phyloP scores from a whole-genome alignment of 2,329 filamentous ascomycete genomes.

The Penicillium rolfsii region DNA sequence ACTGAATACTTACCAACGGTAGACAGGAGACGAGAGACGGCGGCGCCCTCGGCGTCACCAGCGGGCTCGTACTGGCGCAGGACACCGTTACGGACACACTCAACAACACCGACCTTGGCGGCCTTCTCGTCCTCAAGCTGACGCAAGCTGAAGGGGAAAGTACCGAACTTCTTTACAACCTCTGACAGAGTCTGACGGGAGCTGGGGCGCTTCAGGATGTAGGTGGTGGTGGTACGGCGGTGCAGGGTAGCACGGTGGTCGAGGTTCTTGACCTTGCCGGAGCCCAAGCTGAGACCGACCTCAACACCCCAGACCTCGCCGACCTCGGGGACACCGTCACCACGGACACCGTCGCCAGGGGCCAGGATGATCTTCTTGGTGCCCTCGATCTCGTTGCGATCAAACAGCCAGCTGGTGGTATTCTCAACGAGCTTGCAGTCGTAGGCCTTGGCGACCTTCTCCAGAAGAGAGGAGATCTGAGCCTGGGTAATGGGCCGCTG shows the following conservation, averaged over 20 bases:
- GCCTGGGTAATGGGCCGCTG: constrained; percentile 82
- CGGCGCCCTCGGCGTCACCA: constrained; percentile 84
- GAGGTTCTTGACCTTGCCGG: constrained; percentile 91
- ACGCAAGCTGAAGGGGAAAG: constrained; percentile 95
- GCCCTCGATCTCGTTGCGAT: constrained; percentile 95
- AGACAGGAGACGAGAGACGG: constrained; percentile 84
- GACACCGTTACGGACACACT: constrained; percentile 91
- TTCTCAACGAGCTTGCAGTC: constrained; percentile 94
- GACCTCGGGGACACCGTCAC: constrained; percentile 84
- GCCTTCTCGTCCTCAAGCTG: constrained; percentile 96
- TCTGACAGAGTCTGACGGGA: constrained; percentile 92
- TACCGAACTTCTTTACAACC: constrained; percentile 95
- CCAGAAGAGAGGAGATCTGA: constrained; percentile 83
- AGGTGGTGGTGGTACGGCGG: constrained; percentile 88
- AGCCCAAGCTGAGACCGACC: constrained; percentile 86
- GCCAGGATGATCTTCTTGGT: constrained; percentile 97
- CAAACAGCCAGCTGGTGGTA: constrained; percentile 96
- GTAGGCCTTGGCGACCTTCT: constrained; percentile 90
- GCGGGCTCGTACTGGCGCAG: constrained; percentile 96
- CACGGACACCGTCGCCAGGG: constrained; percentile 78
- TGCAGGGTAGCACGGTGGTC: constrained; percentile 88
- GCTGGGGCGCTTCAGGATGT: constrained; percentile 89
- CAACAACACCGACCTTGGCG: constrained; percentile 92
- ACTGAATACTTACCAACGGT: constrained; percentile 76
- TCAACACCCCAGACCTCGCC: constrained; percentile 98